Base-by-base conservation (phyloP, 1,139 yeast species). In the Pneumocystis carinii region DNA sequence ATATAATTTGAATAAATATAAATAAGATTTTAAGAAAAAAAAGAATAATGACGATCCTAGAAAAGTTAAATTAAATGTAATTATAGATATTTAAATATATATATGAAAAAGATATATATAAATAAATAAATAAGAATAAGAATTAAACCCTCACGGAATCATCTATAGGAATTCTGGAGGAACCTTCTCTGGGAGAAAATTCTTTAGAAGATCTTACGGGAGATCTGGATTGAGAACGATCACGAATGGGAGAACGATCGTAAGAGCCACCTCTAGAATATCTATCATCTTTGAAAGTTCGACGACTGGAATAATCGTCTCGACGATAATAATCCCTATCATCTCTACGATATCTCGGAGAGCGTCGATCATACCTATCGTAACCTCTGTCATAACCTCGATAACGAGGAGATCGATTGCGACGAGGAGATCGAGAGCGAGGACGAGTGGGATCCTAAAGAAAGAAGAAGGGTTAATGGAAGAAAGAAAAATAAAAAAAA, bases 351-450 rank as follows among this genome's bases (percentile, higher is more conserved):
- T 65, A 59, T 10, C 65, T 64, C 17, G 66, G 66, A 14, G 66
- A 65, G 19, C 65, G 61, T 12, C 65, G 64, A 17, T 61, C 63
- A 38, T 64, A 64, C 36, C 64, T 59, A 32, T 60, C 59, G 24
- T 65, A 62, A 19, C 62, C 61, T 35, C 64, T 62, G 42, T 37
- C 63, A 59, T 63, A 63, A 17, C 61, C 19, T 42, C 62, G 61
- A 8, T 62, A 60, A 32, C 48, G 62, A 38, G 38, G 62, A 15
- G 64, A 63, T 42, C 63, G 64, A 39, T 68, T 66, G 29, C 66
- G 68, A 58, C 67, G 67, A 5, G 69, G 64, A 19, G 66, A 62
- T 35, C 66, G 64, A 27, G 68, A 67, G n/a, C 68, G 64, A 53
- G 62, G 64, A 15, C 68, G 68, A 15, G 69, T 65, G 8, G 60